Percentiles rank a stretch among this genome's conserved stretches.
Evolutionary conservation across 2,329 filamentous ascomycete genomes (phyloP).

Genomic region (Geosmithia flava): DNA sequence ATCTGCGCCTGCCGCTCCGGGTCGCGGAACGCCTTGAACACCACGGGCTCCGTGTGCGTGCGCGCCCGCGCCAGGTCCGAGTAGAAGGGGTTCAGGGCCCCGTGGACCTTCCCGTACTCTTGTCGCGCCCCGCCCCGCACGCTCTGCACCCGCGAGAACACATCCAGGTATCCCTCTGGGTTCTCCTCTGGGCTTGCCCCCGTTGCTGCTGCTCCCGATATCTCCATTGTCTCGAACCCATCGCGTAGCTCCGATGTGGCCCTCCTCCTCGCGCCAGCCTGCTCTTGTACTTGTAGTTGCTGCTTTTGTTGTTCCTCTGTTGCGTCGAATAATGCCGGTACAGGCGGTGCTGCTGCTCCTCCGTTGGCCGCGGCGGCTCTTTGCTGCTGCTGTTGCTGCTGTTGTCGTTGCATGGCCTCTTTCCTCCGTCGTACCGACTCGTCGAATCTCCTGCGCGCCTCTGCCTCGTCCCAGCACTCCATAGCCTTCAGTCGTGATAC

Average conservation of each 20-base stretch:
- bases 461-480: conserved; percentile 82
- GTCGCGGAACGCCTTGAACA: conserved; percentile 79
- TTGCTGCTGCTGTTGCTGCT: conserved; percentile 7
- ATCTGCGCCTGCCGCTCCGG: conserved; percentile 87
- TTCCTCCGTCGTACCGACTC: conserved; percentile 50
- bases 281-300: conserved; percentile 13
- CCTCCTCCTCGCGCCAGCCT: conserved; percentile 36
- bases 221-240: conserved; percentile 68
- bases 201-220: conserved; percentile 24
- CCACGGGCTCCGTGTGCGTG: conserved; percentile 65
- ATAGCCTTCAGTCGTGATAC: conserved; percentile 75
- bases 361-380: neutral
- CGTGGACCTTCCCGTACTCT: conserved; percentile 85
- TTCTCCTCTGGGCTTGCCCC: conserved; percentile 30
- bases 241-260: conserved; percentile 29
- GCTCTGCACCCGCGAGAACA: conserved; percentile 61
- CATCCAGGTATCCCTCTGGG: conserved; percentile 51
- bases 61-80: conserved; percentile 62
- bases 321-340: conserved; percentile 66
- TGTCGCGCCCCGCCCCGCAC: conserved; percentile 74
- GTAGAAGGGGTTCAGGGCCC: conserved; percentile 81
- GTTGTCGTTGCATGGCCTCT: conserved; percentile 30
- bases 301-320: conserved; percentile 56
- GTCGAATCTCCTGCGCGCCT: conserved; percentile 72
- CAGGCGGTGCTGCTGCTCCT: conserved; percentile 27